phyloP scores from a whole-genome alignment of 1,139 yeast species.

The Saccharomycopsis phalli region DNA sequence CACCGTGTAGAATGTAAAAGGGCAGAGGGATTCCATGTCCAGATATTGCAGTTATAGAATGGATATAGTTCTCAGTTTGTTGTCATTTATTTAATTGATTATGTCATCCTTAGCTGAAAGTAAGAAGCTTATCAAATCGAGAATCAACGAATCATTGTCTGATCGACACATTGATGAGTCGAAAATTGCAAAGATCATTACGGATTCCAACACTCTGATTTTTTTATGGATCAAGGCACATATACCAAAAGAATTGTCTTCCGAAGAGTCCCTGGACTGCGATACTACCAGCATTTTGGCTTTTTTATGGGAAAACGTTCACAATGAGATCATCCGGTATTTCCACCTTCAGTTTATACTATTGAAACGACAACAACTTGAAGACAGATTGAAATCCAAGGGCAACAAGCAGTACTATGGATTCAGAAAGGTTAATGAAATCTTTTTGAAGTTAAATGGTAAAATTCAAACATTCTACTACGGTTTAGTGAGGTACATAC shows the following conservation, averaged over 20 bases:
- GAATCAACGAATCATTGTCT: constrained; percentile 5
- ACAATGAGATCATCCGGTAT: constrained; percentile 8
- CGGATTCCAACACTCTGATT: too few relatives aligned
- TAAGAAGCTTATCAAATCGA: constrained; percentile 7
- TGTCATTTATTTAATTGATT: neutral
- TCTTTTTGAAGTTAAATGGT: constrained; percentile 1
- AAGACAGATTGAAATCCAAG: neutral
- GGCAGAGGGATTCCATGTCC: too few relatives aligned
- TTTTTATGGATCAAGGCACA: too few relatives aligned
- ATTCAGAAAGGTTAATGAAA: constrained; percentile 9
- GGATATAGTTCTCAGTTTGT: neutral
- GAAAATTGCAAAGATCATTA: too few relatives aligned
- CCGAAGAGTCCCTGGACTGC: too few relatives aligned
- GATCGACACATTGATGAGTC: constrained; percentile 12
- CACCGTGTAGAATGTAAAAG: too few relatives aligned
- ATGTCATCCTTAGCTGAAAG: constrained; percentile 8
- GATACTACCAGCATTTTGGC: too few relatives aligned
- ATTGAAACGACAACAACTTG: constrained; percentile 11
- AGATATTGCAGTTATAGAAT: too few relatives aligned
- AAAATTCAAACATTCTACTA: constrained; percentile 8
- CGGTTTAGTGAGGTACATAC: constrained; percentile 2
- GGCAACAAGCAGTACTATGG: constrained; percentile 3
- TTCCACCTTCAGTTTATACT: constrained; percentile 15
- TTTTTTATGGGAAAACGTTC: constrained; percentile 15
- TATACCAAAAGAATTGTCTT: too few relatives aligned